Evolutionary conservation across 2,329 filamentous ascomycete genomes (phyloP).

Genomic region (Aurifilum marmelostoma): DNA sequence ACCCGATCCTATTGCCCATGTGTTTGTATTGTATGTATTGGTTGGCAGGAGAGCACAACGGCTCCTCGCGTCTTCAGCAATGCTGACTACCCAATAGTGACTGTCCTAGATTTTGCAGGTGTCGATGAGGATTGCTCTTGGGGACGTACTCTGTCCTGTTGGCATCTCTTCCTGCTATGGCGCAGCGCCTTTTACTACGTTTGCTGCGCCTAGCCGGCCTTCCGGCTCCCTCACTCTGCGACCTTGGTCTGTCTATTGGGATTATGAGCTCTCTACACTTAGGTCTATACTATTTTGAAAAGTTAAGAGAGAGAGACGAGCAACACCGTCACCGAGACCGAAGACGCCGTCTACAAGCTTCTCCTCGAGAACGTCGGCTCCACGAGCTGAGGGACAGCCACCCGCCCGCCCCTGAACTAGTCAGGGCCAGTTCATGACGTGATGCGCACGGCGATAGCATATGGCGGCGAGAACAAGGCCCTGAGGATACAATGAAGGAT

Average conservation of each 20-base stretch:
- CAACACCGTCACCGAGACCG: conserved; percentile 10
- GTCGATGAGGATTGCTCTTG: too few relatives aligned
- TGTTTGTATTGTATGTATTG: too few relatives aligned
- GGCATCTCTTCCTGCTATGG: not conserved
- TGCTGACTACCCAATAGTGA: not conserved
- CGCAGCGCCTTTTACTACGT: not conserved
- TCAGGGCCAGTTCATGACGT: too few relatives aligned
- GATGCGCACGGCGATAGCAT: too few relatives aligned
- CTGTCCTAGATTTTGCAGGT: not conserved
- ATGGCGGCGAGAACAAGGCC: too few relatives aligned
- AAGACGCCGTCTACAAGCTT: conserved; percentile 9
- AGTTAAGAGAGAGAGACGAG: too few relatives aligned
- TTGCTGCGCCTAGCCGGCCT: not conserved
- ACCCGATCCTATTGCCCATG: too few relatives aligned
- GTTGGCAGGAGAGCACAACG: too few relatives aligned
- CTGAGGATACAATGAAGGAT: too few relatives aligned
- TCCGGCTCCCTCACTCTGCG: not conserved
- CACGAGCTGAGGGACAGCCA: conserved; percentile 47
- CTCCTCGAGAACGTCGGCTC: conserved; percentile 29
- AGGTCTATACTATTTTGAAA: too few relatives aligned
- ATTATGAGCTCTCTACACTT: too few relatives aligned
- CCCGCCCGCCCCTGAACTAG: conserved; percentile 40
- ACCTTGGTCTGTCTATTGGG: too few relatives aligned
- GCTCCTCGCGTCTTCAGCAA: not conserved
- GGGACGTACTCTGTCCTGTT: not conserved